Base-by-base conservation (phyloP, 768 basidiomycete genomes). In the Suillus variegatus region DNA sequence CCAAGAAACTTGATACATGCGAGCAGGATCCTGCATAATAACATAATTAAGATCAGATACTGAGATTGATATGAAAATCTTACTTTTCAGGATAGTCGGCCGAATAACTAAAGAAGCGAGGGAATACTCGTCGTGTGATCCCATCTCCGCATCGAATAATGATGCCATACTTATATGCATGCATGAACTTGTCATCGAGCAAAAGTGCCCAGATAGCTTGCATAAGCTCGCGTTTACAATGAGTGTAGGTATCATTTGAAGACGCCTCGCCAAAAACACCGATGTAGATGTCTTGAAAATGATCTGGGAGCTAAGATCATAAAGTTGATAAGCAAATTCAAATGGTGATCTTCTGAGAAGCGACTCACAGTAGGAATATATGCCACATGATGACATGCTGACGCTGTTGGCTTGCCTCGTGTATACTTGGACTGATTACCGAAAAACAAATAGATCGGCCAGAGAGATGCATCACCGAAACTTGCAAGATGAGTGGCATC, bases 11-110 rank as follows among this genome's bases (percentile, higher is more conserved):
- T 46, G 20, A 46, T 46, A 10, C 46, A 46, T 46, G 46, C 20
- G 0, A 46, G 44, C 20, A 46, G 8, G 18, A 46, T 46, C 9
- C 44, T 46, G 41, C 18, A 46, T 18, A 46, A 20, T 9, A 28
- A 28, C 28, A 28, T 3, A 28, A 28, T 28, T 20, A 20, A 46
- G 7, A 46, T 38, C n/a, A 28, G n/a, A 60, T 60, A 40, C 28
- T 13, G 12, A 43, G 41, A 32, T 32, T n/a, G 47, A 43, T n/a
- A 22, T 43, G 58, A 60, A 25, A 60, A 46, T 3, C 35, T 18
- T 55, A 74, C 73, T 73, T 73, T 61, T 74, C 73, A 6, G 71
- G 69, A 41, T 74, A 74, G 51, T 74, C 73, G 2, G 69, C 70
- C 2, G 65, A 70, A 38, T 73, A 71, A 2, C 47, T 62, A 28